Evolutionary conservation across 2,329 filamentous ascomycete genomes (phyloP).

Genomic region (Paramyrothecium sp.): DNA sequence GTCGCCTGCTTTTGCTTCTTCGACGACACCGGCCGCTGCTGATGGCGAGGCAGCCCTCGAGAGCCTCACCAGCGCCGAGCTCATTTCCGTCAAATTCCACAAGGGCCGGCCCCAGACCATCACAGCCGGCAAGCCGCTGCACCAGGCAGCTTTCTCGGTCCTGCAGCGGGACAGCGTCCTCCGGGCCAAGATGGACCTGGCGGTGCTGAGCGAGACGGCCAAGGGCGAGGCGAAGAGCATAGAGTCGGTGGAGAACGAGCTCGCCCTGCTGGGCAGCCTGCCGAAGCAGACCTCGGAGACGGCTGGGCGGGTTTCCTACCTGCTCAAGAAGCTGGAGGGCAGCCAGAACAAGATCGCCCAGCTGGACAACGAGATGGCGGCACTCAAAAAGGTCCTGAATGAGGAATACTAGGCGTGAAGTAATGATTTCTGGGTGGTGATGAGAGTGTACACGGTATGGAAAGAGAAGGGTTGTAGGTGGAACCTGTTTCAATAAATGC

Average conservation of each 20-base stretch:
- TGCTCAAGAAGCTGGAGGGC: constrained; percentile 70
- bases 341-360: constrained; percentile 72
- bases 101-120: constrained; percentile 78
- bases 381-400: constrained; percentile 64
- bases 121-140: constrained; percentile 81
- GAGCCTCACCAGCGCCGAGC: constrained; percentile 78
- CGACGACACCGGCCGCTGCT: constrained; percentile 42
- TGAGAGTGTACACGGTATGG: too few species aligned
- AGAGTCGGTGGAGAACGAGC: constrained; percentile 75
- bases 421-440: not conserved
- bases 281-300: constrained; percentile 71
- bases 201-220: constrained; percentile 65
- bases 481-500: not conserved
- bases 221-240: constrained; percentile 73
- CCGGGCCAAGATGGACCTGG: constrained; percentile 69
- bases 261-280: constrained; percentile 67
- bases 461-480: too few species aligned
- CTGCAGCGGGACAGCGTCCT: constrained; percentile 72
- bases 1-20: constrained; percentile 68
- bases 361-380: constrained; percentile 70
- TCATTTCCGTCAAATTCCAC: constrained; percentile 72
- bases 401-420: constrained; percentile 38
- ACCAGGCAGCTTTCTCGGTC: constrained; percentile 75
- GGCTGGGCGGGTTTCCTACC: constrained; percentile 64
- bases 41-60: constrained; percentile 76